Conservation (phyloP, 1,284 basidiomycete species). For the Sphaerobolus stellatus region DNA sequence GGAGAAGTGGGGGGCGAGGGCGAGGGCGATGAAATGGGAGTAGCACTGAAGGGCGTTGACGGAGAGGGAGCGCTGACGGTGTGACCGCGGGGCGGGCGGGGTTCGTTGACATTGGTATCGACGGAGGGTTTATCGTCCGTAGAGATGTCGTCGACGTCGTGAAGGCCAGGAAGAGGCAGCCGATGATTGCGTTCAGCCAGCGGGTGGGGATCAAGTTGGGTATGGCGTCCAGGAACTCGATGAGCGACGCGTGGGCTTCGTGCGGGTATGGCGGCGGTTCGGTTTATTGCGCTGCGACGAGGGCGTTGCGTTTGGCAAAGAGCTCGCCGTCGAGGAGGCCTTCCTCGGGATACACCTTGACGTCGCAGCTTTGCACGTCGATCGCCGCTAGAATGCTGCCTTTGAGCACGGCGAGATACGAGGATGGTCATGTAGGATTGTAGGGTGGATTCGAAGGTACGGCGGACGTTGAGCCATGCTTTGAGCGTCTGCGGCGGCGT, state of each 20-base stretch:
- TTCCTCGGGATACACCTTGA: conserved; percentile 66
- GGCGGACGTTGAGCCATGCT: conserved; percentile 83
- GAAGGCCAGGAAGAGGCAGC: conserved; percentile 89
- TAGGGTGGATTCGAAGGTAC: conserved; percentile 74
- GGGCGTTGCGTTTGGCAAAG: conserved; percentile 84
- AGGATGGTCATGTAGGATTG: conserved; percentile 64
- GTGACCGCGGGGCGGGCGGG: too few relatives aligned
- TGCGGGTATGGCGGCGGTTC: conserved; percentile 67
- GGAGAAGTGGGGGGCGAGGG: too few relatives aligned
- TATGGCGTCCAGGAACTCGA: conserved; percentile 84
- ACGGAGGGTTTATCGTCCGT: too few relatives aligned
- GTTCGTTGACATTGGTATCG: too few relatives aligned
- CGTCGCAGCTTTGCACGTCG: conserved; percentile 72
- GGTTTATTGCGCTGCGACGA: conserved; percentile 69
- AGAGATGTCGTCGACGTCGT: too few relatives aligned
- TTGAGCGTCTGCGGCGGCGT: conserved; percentile 55
- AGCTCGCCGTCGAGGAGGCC: conserved; percentile 79
- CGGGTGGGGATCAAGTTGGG: conserved; percentile 95
- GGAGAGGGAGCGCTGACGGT: too few relatives aligned
- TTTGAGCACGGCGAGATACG: conserved; percentile 87
- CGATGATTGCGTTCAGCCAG: conserved; percentile 94
- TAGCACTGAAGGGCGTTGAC: too few relatives aligned
- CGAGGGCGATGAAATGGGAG: too few relatives aligned
- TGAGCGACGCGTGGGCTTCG: conserved; percentile 80
- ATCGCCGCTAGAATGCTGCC: conserved; percentile 83